A percentile compares a stretch with the other conserved stretches of the same genome.
phyloP scores from a whole-genome alignment of 2,329 filamentous ascomycete genomes.

The Venturia effusa region DNA sequence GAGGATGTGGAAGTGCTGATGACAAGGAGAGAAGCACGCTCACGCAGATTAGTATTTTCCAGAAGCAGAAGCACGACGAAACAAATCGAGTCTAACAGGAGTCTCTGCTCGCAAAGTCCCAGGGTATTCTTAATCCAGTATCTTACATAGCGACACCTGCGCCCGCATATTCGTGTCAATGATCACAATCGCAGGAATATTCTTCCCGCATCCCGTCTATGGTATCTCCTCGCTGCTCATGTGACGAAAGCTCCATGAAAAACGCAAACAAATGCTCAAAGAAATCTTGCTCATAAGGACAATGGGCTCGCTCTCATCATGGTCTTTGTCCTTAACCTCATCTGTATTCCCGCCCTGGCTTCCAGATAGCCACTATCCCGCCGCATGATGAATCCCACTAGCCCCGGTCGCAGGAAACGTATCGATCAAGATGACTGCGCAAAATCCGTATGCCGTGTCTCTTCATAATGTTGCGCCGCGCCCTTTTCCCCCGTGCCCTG shows the following conservation, averaged over 20 bases:
- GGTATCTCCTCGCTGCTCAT: background rate
- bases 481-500: constrained; percentile 56
- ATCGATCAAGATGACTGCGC: constrained; percentile 14
- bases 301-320: background rate
- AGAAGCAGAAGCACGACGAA: too few relatives aligned
- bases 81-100: background rate
- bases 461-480: constrained; percentile 50
- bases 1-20: too few relatives aligned
- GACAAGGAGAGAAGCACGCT: background rate
- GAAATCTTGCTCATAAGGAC: too few relatives aligned
- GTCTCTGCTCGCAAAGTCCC: background rate
- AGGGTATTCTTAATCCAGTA: background rate
- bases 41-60: too few relatives aligned
- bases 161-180: background rate
- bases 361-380: background rate
- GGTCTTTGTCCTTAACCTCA: background rate
- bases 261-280: background rate
- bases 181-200: background rate
- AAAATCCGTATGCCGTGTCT: constrained; percentile 50
- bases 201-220: background rate
- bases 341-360: background rate
- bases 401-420: background rate
- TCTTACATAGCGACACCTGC: background rate
- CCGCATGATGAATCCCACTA: background rate
- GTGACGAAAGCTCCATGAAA: background rate